These are phyloP conservation scores for Macadamia tetraphylla DNA, from an alignment of 164 flowering plant genomes.

Conservation along the genomic window DNA sequence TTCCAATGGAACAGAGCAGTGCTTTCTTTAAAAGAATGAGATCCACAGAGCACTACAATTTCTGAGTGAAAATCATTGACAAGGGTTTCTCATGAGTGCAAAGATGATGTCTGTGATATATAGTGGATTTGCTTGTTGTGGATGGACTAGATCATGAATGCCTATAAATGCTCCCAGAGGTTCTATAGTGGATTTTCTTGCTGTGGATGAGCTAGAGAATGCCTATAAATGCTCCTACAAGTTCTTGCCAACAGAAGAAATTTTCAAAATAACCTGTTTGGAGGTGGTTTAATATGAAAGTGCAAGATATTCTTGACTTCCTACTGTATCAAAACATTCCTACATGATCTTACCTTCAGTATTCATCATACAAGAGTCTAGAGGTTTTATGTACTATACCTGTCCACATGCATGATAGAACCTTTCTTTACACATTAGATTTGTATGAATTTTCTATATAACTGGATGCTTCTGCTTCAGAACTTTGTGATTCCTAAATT, in stretches of 20 bases:
- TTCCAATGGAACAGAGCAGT: slow-evolving; percentile 11
- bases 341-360: background rate
- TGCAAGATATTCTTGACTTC: no score
- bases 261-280: background rate
- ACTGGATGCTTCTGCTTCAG: no score
- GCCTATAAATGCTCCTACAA: background rate
- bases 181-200: background rate
- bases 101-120: background rate
- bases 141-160: background rate
- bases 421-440: no score
- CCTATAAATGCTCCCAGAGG: background rate
- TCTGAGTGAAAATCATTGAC: slow-evolving; percentile 7
- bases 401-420: no score
- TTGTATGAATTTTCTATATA: no score
- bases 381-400: no score
- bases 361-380: background rate
- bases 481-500: no score
- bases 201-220: background rate
- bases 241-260: background rate
- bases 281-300: no score
- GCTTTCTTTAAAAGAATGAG: slow-evolving; percentile 10
- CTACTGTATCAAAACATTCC: background rate
- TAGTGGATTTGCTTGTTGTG: background rate
- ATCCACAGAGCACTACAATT: background rate
- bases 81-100: slow-evolving; percentile 13